Percentiles rank a stretch among this genome's conserved stretches.
phyloP scores from a whole-genome alignment of 2,329 filamentous ascomycete genomes.

The Ambrosiella beaveri region DNA sequence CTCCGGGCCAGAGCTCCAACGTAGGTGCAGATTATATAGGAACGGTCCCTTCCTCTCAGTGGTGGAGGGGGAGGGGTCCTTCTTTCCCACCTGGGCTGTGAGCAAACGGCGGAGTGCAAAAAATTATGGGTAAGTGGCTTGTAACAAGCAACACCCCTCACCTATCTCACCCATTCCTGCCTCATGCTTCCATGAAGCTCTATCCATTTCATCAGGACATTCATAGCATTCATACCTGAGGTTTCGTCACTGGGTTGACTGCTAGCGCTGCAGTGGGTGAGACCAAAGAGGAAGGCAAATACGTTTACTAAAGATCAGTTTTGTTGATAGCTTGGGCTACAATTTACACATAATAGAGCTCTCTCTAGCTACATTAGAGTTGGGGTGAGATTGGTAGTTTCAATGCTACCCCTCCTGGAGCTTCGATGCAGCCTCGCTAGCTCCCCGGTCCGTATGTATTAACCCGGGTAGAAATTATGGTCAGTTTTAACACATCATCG shows the following conservation, averaged over 20 bases:
- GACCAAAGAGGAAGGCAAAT: neutral
- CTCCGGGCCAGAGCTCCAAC: constrained; percentile 5
- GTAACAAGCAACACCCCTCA: constrained; percentile 8
- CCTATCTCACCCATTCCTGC: neutral
- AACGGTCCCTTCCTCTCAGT: constrained; percentile 3
- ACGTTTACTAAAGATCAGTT: neutral
- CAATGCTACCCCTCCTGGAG: neutral
- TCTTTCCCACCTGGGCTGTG: neutral
- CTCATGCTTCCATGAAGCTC: constrained; percentile 8
- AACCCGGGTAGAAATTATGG: neutral
- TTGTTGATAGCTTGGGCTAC: neutral
- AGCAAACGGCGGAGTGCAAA: constrained; percentile 7
- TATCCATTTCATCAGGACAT: neutral
- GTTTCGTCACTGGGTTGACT: neutral
- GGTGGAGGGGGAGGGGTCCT: neutral
- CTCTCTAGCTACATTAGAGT: neutral
- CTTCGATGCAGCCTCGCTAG: neutral
- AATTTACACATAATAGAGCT: neutral
- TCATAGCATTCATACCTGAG: neutral
- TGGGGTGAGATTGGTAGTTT: neutral
- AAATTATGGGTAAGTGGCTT: constrained; percentile 6
- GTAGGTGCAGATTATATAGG: constrained; percentile 4
- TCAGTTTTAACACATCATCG: too few species aligned
- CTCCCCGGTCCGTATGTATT: neutral
- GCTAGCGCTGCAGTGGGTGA: neutral